Evolutionary conservation across 495 filamentous ascomycete species (phyloP).

Genomic region (Penicillium atrosanguineum): DNA sequence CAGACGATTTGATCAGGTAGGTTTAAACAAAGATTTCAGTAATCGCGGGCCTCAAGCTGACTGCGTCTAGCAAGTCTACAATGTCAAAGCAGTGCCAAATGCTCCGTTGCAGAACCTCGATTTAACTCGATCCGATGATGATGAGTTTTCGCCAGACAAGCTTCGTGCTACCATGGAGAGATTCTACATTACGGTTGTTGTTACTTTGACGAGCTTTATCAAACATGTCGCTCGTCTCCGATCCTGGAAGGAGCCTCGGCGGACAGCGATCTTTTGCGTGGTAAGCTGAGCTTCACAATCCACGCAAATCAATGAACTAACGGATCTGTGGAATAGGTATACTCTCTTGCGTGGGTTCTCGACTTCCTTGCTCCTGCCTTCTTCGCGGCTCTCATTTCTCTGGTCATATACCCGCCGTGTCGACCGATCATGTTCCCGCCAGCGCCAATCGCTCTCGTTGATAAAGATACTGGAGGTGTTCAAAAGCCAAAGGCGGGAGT

Average conservation of each 20-base stretch:
- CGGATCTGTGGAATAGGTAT: slow-evolving; percentile 45
- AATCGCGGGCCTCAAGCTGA: neutral
- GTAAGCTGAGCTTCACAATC: slow-evolving; percentile 45
- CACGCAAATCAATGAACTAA: neutral
- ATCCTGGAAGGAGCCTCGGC: slow-evolving; percentile 73
- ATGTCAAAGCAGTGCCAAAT: slow-evolving; percentile 67
- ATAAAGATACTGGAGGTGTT: slow-evolving; percentile 62
- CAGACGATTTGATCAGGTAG: slow-evolving; percentile 26
- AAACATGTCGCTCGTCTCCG: slow-evolving; percentile 76
- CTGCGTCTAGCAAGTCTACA: slow-evolving; percentile 71
- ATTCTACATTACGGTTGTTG: slow-evolving; percentile 77
- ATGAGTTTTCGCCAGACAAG: slow-evolving; percentile 86
- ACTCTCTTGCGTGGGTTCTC: slow-evolving; percentile 70
- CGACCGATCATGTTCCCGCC: slow-evolving; percentile 71
- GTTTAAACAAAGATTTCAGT: neutral
- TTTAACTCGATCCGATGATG: slow-evolving; percentile 75
- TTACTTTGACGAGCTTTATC: slow-evolving; percentile 59
- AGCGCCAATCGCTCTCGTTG: slow-evolving; percentile 68
- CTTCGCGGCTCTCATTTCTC: slow-evolving; percentile 53
- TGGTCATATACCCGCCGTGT: slow-evolving; percentile 64
- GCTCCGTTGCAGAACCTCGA: slow-evolving; percentile 64
- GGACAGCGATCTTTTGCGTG: slow-evolving; percentile 65
- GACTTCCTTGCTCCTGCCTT: slow-evolving; percentile 64
- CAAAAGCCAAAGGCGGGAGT: slow-evolving; percentile 76
- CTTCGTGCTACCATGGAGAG: slow-evolving; percentile 74